Base-by-base conservation (phyloP, 2,329 filamentous ascomycete species). In the Chrysoporthe austroafricana region DNA sequence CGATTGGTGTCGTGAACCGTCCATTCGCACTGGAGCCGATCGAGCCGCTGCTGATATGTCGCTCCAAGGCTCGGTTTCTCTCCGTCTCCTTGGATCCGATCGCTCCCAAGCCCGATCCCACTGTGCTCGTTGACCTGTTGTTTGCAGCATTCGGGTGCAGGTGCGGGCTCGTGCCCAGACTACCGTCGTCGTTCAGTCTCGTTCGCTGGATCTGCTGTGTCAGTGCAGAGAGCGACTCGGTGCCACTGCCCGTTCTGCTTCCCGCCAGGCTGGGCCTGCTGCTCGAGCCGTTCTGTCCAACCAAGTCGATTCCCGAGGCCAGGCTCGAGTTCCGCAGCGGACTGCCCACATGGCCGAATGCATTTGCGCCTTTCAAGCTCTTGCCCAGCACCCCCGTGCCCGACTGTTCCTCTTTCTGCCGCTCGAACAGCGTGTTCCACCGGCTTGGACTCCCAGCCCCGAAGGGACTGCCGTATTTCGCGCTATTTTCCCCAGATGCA, bases 261-360 rank as follows among this genome's bases (percentile, higher is more conserved):
- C 81, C 78, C 13, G 81, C 76, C 66, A 79, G 76, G 39, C 79
- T 77, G 60, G 79, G 79, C 66, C 77, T 79, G 48, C 79, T 72
- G 54, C 74, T 73, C 21, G 74, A 66, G 59, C 77, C 78, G 9
- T 64, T 64, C 6, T 66, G 52, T 16, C 65, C 58, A 2, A 67
- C 63, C 43, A 76, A 76, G 59, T 80, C 79, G 73, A 86, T 83
- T 62, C 84, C 85, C 57, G 84, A 82, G 48, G 86, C 86, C 9
- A 90, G 80, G 57, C 85, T 84, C 9, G 88, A 90, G 75, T 89
- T 90, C 21, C 88, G 85, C 67, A 90, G 79, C 18, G 88, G 88
- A 70, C 87, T 90, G 26, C 88, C 88, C 46, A 90, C 88, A 71
- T 90, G 88, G 8, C 88, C 88, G 74, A 90, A 90, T 3, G 82